These are phyloP conservation scores for Pseudogymnoascus sp. DNA, from an alignment of 2,329 filamentous ascomycete species.

Conservation along the genomic window DNA sequence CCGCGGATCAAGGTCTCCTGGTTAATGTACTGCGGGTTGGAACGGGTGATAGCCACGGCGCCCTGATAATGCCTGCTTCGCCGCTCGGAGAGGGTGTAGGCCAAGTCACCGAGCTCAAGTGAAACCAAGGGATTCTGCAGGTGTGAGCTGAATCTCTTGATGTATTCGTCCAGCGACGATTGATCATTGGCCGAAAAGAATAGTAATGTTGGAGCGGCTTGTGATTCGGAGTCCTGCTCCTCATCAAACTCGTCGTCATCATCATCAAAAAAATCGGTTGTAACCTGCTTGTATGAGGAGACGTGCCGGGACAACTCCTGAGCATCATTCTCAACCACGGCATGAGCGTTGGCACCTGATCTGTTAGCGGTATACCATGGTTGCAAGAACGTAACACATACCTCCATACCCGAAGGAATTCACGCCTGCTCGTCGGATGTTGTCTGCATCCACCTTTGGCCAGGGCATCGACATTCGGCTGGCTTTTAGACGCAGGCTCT, in stretches of 20 bases:
- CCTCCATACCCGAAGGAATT: conserved; percentile 36
- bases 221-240: not conserved
- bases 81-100: conserved; percentile 11
- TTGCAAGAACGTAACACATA: conserved; percentile 1
- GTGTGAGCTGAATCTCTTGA: conserved; percentile 19
- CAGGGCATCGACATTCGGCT: not conserved
- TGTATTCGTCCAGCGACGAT: conserved; percentile 21
- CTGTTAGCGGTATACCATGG: conserved; percentile 15
- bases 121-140: conserved; percentile 12
- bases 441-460: not conserved
- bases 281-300: not conserved
- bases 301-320: not conserved
- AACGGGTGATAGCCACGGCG: conserved; percentile 10
- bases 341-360: not conserved
- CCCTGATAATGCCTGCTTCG: conserved; percentile 10
- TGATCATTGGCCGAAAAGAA: conserved; percentile 21
- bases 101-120: conserved; percentile 12
- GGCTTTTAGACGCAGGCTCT: not conserved
- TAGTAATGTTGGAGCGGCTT: conserved; percentile 13
- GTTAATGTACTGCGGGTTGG: not conserved
- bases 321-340: not conserved
- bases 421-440: conserved; percentile 14
- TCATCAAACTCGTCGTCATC: conserved; percentile 11
- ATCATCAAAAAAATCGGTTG: conserved; percentile 6
- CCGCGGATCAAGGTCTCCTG: not conserved